Base-by-base conservation (phyloP, 2,329 filamentous ascomycete genomes). In the Venturia asperata region DNA sequence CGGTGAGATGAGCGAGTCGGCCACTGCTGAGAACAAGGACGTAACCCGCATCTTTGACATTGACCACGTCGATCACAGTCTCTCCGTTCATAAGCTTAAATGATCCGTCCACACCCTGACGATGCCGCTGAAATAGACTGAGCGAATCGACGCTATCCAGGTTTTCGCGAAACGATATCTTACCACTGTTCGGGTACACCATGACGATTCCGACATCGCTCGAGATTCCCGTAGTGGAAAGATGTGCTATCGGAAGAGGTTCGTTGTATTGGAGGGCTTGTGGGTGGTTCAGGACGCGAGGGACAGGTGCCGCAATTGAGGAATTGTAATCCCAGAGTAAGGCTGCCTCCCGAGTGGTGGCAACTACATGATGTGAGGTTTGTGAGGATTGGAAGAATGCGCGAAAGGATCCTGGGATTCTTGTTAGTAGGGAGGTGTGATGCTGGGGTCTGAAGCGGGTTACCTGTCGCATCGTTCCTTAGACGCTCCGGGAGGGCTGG, bases 121-220 rank as follows among this genome's bases (percentile, higher is more conserved):
- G 87, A 71, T 90, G 89, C 73, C 95, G 89, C 69, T 89, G 88
- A 71, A 93, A 90, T 49, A 95, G 85, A 68, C 90, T 90, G 65
- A 95, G 82, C 0, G 91, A 91, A 47, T 92, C 90, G 11, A 91
- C 92, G 74, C 87, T 92, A 65, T 93, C 92, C 68, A 97, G 90
- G 47, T 91, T 95, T 74, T 97, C 94, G 92, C 94, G 97, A 75
- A 94, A 97, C 56, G 91, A 87, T 63, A 97, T 86, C 75, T 88
- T 92, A 63, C 94, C 94, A 61, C 83, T 92, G 21, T 85, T 85
- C 15, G 93, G 90, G 78, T 93, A 90, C 45, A 97, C 83, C 45
- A 97, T 84, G 37, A 99, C 85, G 45, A 99, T 82, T 2, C 94
- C 94, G 42, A 92, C 89, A 70, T 96, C 66, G 61, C 86, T 85